These are phyloP conservation scores for Pythium scleroteichum DNA, from an alignment of 352 stramenopile genomes.

Conservation along the genomic window DNA sequence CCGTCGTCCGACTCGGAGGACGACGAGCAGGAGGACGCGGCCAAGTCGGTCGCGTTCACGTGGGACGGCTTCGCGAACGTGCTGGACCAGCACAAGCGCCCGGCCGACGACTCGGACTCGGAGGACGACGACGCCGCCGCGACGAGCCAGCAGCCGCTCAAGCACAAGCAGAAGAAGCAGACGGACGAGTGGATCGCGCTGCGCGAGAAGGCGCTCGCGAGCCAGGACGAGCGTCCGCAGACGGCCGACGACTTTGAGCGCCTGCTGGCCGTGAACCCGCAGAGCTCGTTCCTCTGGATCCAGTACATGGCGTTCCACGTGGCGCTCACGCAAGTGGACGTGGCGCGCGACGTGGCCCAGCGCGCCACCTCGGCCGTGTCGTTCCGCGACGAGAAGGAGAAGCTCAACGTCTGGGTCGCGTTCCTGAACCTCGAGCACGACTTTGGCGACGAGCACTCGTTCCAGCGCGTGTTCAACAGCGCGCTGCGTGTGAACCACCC, in stretches of 20 bases:
- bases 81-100: constrained; percentile 43
- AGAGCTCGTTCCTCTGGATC: constrained; percentile 97
- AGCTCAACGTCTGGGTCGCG: constrained; percentile 97
- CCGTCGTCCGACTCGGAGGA: constrained; percentile 70
- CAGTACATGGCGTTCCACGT: constrained; percentile 98
- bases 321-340: constrained; percentile 92
- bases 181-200: constrained; percentile 94
- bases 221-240: constrained; percentile 91
- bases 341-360: constrained; percentile 91
- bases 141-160: constrained; percentile 68
- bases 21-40: constrained; percentile 30
- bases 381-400: constrained; percentile 95
- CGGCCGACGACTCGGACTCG: constrained; percentile 47
- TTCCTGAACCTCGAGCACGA: constrained; percentile 96
- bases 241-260: constrained; percentile 95
- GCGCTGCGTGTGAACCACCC: constrained; percentile 94
- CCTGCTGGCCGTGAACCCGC: constrained; percentile 91
- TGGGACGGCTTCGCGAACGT: constrained; percentile 87
- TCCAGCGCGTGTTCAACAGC: constrained; percentile 90
- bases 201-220: constrained; percentile 92
- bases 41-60: constrained; percentile 71
- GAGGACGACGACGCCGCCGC: constrained; percentile 61
- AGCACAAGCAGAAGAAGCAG: constrained; percentile 91
- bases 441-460: constrained; percentile 91
- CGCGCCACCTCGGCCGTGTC: constrained; percentile 93